Evolutionary conservation across 1,139 yeast genomes (phyloP).

Genomic region (Dujonia santamariae): DNA sequence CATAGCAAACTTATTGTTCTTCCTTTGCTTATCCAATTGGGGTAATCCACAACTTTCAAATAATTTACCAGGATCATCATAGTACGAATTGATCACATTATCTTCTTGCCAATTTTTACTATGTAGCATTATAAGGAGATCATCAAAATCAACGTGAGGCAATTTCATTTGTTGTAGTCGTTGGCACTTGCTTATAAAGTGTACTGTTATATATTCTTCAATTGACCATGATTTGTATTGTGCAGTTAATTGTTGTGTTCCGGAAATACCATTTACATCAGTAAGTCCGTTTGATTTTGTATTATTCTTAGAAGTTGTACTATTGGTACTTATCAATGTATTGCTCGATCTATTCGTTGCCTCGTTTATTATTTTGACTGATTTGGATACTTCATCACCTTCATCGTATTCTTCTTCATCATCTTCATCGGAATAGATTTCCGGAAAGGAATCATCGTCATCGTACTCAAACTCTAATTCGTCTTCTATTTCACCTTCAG

Average conservation of each 20-base stretch:
- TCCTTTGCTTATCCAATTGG: conserved; percentile 8
- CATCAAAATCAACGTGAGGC: conserved; percentile 36
- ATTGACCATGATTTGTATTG: conserved; percentile 27
- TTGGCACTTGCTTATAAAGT: conserved; percentile 17
- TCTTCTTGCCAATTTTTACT: conserved; percentile 74
- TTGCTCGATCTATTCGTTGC: neutral
- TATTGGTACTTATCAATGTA: too few relatives aligned
- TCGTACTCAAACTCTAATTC: conserved; percentile 19
- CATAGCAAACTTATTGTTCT: conserved; percentile 16
- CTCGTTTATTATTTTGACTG: neutral
- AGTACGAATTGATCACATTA: conserved; percentile 63
- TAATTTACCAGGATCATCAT: conserved; percentile 49
- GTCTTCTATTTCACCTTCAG: conserved; percentile 10
- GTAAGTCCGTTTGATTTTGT: neutral
- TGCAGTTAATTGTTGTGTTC: neutral
- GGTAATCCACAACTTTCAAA: conserved; percentile 48
- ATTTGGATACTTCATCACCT: too few relatives aligned
- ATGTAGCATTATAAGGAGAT: conserved; percentile 53
- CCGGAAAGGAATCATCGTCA: conserved; percentile 13
- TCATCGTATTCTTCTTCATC: neutral
- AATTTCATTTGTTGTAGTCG: conserved; percentile 20
- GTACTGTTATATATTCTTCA: conserved; percentile 20
- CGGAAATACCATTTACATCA: neutral
- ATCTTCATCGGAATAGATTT: conserved; percentile 2
- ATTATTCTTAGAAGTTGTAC: neutral